Conservation (phyloP, 2,329 filamentous ascomycete genomes). For the Fusarium sterilihyphosum region DNA sequence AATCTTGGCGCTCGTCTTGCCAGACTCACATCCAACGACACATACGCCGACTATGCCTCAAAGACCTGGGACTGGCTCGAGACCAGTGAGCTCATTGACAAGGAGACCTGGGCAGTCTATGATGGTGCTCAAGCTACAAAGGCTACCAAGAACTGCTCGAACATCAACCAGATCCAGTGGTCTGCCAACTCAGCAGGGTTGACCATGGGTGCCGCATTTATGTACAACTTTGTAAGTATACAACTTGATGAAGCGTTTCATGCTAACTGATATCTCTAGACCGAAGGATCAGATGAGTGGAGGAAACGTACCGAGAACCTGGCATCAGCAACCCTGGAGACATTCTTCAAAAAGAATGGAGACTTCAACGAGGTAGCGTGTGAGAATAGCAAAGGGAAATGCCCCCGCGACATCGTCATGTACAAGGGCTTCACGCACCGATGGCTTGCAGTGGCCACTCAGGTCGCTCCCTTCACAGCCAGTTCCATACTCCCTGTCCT, state of each 20-base stretch:
- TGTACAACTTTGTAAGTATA: constrained; percentile 69
- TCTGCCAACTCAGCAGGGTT: constrained; percentile 72
- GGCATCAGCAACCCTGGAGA: constrained; percentile 55
- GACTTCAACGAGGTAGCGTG: constrained; percentile 74
- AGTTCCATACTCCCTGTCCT: constrained; percentile 67
- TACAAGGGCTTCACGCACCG: constrained; percentile 77
- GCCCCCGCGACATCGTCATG: constrained; percentile 74
- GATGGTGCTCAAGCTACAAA: constrained; percentile 67
- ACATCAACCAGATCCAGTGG: constrained; percentile 69
- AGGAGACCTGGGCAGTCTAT: constrained; percentile 68
- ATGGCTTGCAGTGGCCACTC: constrained; percentile 69
- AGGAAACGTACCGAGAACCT: constrained; percentile 64
- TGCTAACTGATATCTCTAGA: background rate
- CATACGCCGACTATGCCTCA: constrained; percentile 70
- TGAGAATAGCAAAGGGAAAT: constrained; percentile 61
- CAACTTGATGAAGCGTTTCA: background rate
- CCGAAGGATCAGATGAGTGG: constrained; percentile 56
- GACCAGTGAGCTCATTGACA: constrained; percentile 65
- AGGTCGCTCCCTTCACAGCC: constrained; percentile 68
- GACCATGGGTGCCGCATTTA: constrained; percentile 70
- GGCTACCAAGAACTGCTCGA: constrained; percentile 66
- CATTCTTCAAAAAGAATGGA: constrained; percentile 60
- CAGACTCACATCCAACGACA: constrained; percentile 72
- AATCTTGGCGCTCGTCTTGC: constrained; percentile 75
- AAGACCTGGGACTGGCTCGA: constrained; percentile 71